Conservation (phyloP, 371 early-diverging fungal species). For the Enterocytospora artemiae region DNA sequence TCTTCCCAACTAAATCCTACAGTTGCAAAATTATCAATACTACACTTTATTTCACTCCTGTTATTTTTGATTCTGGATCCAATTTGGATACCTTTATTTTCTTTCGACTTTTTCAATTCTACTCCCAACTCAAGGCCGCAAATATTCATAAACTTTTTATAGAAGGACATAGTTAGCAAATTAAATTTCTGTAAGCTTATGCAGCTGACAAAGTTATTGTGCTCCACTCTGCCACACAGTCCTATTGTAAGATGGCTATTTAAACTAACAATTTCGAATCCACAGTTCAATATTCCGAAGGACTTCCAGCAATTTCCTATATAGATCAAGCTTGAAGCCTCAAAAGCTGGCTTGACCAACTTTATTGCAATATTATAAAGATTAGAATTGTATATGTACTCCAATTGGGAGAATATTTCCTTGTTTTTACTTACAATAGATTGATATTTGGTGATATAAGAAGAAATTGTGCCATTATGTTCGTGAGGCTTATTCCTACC, state of each 20-base stretch:
- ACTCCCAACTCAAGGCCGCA: conserved; percentile 18
- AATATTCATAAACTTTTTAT: conserved; percentile 16
- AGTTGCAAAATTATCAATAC: conserved; percentile 14
- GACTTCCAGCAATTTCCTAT: conserved; percentile 28
- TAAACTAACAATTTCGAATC: conserved; percentile 25
- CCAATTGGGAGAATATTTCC: conserved; percentile 35
- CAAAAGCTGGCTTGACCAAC: conserved; percentile 34
- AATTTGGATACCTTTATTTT: neutral
- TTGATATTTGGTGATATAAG: conserved; percentile 22
- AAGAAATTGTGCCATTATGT: too few species aligned
- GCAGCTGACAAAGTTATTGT: conserved; percentile 11
- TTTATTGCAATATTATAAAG: conserved; percentile 38
- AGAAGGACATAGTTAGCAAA: conserved; percentile 23
- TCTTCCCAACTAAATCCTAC: conserved; percentile 28
- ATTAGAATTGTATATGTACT: conserved; percentile 17
- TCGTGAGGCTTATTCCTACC: too few species aligned
- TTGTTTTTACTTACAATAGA: conserved; percentile 21
- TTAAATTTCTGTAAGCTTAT: conserved; percentile 41
- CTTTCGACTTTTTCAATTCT: conserved; percentile 2
- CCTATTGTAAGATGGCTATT: conserved; percentile 25
- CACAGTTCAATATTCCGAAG: conserved; percentile 29
- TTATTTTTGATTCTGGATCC: conserved; percentile 23
- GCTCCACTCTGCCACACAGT: conserved; percentile 29
- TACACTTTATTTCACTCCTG: conserved; percentile 22
- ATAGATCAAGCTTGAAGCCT: conserved; percentile 31